Conservation (phyloP, 441 rosid genomes). For the Rhodomyrtus psidioides region DNA sequence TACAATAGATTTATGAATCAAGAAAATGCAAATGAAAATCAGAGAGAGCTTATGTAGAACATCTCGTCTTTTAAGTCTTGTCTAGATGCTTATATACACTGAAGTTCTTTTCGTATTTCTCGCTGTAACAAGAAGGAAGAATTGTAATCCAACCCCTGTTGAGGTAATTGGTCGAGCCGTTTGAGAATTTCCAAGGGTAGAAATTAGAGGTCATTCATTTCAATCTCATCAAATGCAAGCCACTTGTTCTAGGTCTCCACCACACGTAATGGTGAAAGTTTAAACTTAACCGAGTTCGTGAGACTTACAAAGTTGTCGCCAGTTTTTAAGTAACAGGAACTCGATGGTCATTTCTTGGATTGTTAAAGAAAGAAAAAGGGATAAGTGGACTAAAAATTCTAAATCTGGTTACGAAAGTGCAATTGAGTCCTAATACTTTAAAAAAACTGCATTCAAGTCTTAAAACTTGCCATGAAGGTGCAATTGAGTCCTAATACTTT, state of each 20-base stretch:
- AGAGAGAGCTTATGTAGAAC: neutral
- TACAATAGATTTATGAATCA: neutral
- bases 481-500: no score
- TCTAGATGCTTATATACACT: neutral
- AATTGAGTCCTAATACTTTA: no score
- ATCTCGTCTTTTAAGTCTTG: neutral
- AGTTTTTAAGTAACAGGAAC: neutral
- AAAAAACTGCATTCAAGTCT: no score
- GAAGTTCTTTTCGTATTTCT: neutral
- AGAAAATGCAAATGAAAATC: neutral
- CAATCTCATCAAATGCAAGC: neutral
- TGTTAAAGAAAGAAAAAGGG: neutral
- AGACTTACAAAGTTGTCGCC: neutral
- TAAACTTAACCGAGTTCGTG: neutral
- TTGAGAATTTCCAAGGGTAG: no score
- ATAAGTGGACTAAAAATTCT: no score
- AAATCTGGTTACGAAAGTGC: no score
- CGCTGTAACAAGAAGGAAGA: neutral
- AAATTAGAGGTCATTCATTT: no score
- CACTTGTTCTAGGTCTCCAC: neutral
- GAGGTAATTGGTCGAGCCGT: no score
- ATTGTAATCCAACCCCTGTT: neutral
- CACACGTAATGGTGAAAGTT: neutral
- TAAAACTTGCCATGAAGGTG: no score
- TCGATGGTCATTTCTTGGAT: neutral